phyloP scores from a whole-genome alignment of 129 eudicot species.

The Tagetes patula region DNA sequence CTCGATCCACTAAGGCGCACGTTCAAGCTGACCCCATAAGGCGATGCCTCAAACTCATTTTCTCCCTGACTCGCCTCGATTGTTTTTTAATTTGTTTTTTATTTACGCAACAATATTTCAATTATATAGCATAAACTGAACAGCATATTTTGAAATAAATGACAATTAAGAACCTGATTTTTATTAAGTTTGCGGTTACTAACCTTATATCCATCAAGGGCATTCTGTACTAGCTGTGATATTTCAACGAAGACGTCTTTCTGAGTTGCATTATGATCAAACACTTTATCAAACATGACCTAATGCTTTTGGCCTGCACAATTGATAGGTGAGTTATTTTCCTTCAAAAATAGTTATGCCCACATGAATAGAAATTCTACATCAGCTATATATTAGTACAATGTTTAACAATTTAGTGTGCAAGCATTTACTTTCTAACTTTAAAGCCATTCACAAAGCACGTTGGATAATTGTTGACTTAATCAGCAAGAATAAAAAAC shows the following conservation, averaged over 20 bases:
- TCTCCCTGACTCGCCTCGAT: background rate
- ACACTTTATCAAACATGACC: conserved; percentile 61
- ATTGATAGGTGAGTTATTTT: background rate
- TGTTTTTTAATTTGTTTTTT: background rate
- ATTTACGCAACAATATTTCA: background rate
- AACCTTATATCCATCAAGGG: conserved; percentile 76
- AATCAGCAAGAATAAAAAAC: too few relatives aligned
- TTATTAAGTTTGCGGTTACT: background rate
- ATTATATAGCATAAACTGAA: background rate
- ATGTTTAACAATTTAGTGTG: background rate
- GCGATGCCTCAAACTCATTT: too few relatives aligned
- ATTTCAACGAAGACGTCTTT: conserved; percentile 63
- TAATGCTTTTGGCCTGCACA: conserved; percentile 52
- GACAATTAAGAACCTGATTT: background rate
- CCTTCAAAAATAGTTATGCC: background rate
- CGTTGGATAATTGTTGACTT: too few relatives aligned
- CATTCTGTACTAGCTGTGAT: conserved; percentile 71
- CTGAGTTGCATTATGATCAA: conserved; percentile 56
- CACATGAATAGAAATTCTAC: background rate
- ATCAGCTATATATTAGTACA: background rate
- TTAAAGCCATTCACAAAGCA: too few relatives aligned
- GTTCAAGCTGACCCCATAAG: too few relatives aligned
- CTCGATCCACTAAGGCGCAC: too few relatives aligned
- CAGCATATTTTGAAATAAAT: too few relatives aligned
- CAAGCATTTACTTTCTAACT: background rate